A percentile compares a stretch with the other conserved stretches of the same genome.
Evolutionary conservation across 805 yeast species (phyloP).

Genomic region (Candida tibetensis): DNA sequence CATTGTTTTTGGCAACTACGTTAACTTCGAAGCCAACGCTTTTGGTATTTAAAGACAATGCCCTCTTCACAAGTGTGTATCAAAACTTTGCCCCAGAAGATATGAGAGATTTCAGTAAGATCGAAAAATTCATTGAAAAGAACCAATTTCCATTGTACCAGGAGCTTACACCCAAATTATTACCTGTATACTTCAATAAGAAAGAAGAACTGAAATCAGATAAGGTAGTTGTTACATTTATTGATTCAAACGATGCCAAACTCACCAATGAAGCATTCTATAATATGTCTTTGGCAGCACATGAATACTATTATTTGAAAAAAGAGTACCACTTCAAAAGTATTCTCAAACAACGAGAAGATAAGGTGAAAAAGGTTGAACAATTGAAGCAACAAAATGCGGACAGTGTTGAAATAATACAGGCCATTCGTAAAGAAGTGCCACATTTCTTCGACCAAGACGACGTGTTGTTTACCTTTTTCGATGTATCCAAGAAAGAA

Average conservation of each 20-base stretch:
- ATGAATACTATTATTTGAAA: constrained; percentile 47
- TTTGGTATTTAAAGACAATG: constrained; percentile 56
- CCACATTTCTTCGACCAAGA: constrained; percentile 45
- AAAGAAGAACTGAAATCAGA: constrained; percentile 23
- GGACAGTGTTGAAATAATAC: constrained; percentile 41
- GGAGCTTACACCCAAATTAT: constrained; percentile 45
- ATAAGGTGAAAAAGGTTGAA: constrained; percentile 44
- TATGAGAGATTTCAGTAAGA: constrained; percentile 47
- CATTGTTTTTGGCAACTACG: constrained; percentile 48
- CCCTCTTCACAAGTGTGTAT: constrained; percentile 49
- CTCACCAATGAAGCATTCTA: constrained; percentile 32
- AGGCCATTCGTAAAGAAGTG: constrained; percentile 48
- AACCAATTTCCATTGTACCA: constrained; percentile 51
- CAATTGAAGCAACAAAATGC: constrained; percentile 44
- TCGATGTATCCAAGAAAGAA: constrained; percentile 46
- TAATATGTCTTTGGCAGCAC: constrained; percentile 44
- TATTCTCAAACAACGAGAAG: constrained; percentile 22
- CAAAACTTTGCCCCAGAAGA: constrained; percentile 66
- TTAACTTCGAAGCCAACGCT: constrained; percentile 62
- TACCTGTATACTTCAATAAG: constrained; percentile 34
- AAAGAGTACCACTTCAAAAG: constrained; percentile 38
- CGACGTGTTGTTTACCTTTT: constrained; percentile 44
- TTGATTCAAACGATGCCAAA: constrained; percentile 39
- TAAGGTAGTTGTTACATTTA: constrained; percentile 50
- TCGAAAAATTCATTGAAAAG: constrained; percentile 49